These are phyloP conservation scores for Vitis rupestris DNA, from an alignment of 164 flowering plant species.

Conservation along the genomic window DNA sequence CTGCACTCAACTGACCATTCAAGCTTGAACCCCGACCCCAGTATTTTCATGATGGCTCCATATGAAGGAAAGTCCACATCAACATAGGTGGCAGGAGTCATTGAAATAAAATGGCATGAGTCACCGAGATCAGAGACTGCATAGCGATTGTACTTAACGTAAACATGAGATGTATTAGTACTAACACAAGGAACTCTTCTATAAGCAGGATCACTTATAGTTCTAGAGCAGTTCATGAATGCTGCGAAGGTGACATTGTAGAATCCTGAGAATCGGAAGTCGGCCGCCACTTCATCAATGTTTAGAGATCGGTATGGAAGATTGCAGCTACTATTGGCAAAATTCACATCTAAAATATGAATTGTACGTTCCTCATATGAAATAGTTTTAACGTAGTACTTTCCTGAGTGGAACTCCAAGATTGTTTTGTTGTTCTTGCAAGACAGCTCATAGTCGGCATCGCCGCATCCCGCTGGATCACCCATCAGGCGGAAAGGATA, in stretches of 20 bases:
- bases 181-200: constrained; percentile 11
- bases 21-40: constrained; percentile 19
- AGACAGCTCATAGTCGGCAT: constrained; percentile 9
- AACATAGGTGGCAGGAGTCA: neutral
- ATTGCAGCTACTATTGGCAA: constrained; percentile 13
- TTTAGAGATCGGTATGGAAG: constrained; percentile 4
- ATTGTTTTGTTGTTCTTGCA: constrained; percentile 21
- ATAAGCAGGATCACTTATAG: constrained; percentile 3
- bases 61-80: constrained; percentile 4
- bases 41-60: neutral
- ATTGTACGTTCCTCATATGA: constrained; percentile 6
- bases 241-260: neutral
- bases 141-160: neutral
- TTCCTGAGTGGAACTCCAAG: constrained; percentile 7
- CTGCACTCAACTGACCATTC: constrained; percentile 18
- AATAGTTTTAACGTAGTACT: constrained; percentile 16
- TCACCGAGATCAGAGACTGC: neutral
- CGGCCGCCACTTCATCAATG: neutral
- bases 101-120: constrained; percentile 9
- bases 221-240: constrained; percentile 12
- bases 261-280: neutral
- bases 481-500: constrained; percentile 21
- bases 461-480: constrained; percentile 18
- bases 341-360: constrained; percentile 16
- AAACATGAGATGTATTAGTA: constrained; percentile 3